A percentile compares a stretch with the other conserved stretches of the same genome.
These are phyloP conservation scores for Pseudogymnoascus sp. DNA, from an alignment of 2,329 filamentous ascomycete species.

Conservation along the genomic window DNA sequence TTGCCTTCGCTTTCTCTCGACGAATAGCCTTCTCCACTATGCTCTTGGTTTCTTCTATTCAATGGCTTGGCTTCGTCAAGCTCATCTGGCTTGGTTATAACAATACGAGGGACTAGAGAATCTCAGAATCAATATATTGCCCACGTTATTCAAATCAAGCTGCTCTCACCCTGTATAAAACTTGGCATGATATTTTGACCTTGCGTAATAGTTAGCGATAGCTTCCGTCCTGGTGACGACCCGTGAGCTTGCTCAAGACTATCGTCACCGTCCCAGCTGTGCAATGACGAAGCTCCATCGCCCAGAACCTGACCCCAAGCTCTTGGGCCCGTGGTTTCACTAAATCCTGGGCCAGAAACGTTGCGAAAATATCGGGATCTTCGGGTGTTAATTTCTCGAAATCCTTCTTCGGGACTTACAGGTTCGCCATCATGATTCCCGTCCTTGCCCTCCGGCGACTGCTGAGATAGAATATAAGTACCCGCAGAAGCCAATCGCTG, in stretches of 20 bases:
- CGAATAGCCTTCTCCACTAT: not conserved
- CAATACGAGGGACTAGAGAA: not conserved
- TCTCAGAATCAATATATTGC: not conserved
- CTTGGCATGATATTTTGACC: not conserved
- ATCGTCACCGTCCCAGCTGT: not conserved
- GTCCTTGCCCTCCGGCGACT: not conserved
- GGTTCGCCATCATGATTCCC: not conserved
- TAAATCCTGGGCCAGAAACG: not conserved
- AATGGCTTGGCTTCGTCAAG: not conserved
- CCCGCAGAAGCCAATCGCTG: slow-evolving; percentile 20
- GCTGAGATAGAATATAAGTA: slow-evolving; percentile 17
- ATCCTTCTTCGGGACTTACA: not conserved
- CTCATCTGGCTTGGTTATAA: not conserved
- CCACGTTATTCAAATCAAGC: not conserved
- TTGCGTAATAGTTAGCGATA: not conserved
- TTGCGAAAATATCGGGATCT: slow-evolving; percentile 4
- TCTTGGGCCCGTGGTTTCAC: not conserved
- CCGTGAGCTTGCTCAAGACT: not conserved
- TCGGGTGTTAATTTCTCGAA: not conserved
- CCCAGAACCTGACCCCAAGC: not conserved
- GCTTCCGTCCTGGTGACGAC: not conserved
- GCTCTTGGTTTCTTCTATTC: not conserved
- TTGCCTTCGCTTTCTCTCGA: not conserved
- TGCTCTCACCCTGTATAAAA: not conserved
- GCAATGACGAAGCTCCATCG: not conserved